phyloP scores from a whole-genome alignment of 768 basidiomycete species.

The Suillus occidentalis region DNA sequence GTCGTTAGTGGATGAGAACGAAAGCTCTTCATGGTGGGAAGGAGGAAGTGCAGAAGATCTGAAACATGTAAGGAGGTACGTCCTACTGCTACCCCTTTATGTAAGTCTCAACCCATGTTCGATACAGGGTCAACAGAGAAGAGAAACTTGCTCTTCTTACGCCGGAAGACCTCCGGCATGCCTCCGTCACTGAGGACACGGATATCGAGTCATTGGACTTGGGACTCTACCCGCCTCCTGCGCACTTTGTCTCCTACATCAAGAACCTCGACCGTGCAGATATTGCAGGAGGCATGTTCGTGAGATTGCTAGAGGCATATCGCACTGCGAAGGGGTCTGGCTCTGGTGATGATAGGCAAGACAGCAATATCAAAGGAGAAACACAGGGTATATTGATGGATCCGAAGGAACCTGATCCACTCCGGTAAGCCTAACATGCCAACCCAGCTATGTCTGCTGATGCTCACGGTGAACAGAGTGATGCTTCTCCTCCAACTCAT shows the following conservation, averaged over 20 bases:
- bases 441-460: background rate
- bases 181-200: constrained; percentile 42
- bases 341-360: constrained; percentile 11
- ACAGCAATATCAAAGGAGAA: constrained; percentile 32
- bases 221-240: constrained; percentile 70
- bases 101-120: background rate
- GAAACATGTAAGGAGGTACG: constrained; percentile 44
- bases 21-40: constrained; percentile 41
- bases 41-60: constrained; percentile 56
- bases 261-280: constrained; percentile 67
- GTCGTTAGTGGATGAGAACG: constrained; percentile 44
- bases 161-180: constrained; percentile 46
- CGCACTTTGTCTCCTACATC: constrained; percentile 64
- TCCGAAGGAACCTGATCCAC: constrained; percentile 43
- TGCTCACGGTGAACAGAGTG: constrained; percentile 23
- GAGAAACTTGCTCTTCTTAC: constrained; percentile 47
- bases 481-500: constrained; percentile 79
- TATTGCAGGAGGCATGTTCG: constrained; percentile 70
- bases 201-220: constrained; percentile 53
- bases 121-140: constrained; percentile 13
- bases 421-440: constrained; percentile 40
- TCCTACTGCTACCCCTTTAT: constrained; percentile 5
- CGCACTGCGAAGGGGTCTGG: constrained; percentile 22
- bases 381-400: constrained; percentile 13
- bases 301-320: constrained; percentile 72